These are phyloP conservation scores for Oenanthe javanica DNA, from an alignment of 140 eudicot genomes.

Conservation along the genomic window DNA sequence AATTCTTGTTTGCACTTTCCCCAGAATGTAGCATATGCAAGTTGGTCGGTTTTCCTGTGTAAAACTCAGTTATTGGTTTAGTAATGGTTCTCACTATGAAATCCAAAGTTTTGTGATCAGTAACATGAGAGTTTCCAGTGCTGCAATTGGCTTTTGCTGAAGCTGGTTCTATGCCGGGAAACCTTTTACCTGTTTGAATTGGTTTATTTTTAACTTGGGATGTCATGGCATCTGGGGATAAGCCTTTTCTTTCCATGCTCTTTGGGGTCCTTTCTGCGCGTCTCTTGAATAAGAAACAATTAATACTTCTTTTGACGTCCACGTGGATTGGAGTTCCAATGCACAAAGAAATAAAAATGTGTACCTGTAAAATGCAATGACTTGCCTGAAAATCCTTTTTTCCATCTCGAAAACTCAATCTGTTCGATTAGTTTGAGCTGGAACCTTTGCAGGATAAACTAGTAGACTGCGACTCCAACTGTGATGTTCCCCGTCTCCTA, in stretches of 20 bases:
- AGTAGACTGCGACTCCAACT: slow-evolving; percentile 1
- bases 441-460: slow-evolving; percentile 11
- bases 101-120: slow-evolving; percentile 16
- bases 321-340: neutral
- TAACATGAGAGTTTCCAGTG: neutral
- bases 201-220: slow-evolving; percentile 22
- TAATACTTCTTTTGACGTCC: neutral
- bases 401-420: slow-evolving; percentile 20
- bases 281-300: slow-evolving; percentile 13
- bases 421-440: neutral
- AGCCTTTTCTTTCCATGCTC: slow-evolving; percentile 23
- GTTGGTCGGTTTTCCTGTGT: no score
- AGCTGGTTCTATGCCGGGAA: slow-evolving; percentile 5
- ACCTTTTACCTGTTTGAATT: slow-evolving; percentile 15
- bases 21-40: no score
- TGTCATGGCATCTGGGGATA: slow-evolving; percentile 15
- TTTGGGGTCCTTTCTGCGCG: slow-evolving; percentile 26
- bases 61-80: no score
- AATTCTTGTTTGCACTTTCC: no score
- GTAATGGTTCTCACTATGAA: neutral
- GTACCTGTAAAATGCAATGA: neutral
- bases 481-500: slow-evolving; percentile 15
- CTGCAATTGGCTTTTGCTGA: slow-evolving; percentile 9
- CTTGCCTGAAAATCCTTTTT: slow-evolving; percentile 27
- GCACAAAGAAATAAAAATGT: neutral